Percentiles rank a stretch among this genome's conserved stretches.
These are phyloP conservation scores for Chytriomyces sp. DNA, from an alignment of 192 early-diverging fungal species.

Conservation along the genomic window DNA sequence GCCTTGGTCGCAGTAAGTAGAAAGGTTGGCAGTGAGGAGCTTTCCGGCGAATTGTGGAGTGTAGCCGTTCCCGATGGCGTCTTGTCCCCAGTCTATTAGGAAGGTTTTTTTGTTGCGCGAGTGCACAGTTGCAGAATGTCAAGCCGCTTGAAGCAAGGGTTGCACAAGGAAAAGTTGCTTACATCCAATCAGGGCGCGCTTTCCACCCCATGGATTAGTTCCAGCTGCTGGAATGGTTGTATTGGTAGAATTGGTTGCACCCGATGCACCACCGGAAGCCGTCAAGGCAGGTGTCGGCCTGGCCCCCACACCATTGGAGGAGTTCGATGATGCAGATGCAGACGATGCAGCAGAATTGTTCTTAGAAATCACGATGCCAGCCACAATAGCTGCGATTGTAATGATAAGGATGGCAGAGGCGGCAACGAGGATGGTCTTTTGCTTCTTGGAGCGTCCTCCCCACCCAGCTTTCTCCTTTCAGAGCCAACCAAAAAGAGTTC, in stretches of 20 bases:
- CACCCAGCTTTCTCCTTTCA: too few species aligned
- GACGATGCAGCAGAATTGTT: not conserved
- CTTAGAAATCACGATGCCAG: not conserved
- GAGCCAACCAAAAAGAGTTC: too few species aligned
- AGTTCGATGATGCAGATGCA: not conserved
- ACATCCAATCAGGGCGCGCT: not conserved
- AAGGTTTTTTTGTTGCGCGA: too few species aligned
- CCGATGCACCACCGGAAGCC: too few species aligned
- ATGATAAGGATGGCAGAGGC: not conserved
- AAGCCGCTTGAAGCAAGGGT: not conserved
- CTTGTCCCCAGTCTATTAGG: not conserved
- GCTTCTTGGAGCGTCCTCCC: too few species aligned
- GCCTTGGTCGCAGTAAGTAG: constrained; percentile 13
- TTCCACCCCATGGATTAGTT: not conserved
- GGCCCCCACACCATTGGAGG: not conserved
- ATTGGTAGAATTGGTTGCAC: not conserved
- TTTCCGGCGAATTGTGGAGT: not conserved
- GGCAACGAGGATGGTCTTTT: too few species aligned
- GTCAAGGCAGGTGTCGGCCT: too few species aligned
- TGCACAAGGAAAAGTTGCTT: not conserved
- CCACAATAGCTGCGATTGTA: not conserved
- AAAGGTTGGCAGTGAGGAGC: not conserved
- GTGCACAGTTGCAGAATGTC: not conserved
- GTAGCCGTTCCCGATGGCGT: constrained; percentile 5
- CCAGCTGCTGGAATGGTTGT: not conserved